Evolutionary conservation across 306 rosid species (phyloP), one percentile per base, ranked within the genome.

Genomic region (Nissolia schottii): DNA sequence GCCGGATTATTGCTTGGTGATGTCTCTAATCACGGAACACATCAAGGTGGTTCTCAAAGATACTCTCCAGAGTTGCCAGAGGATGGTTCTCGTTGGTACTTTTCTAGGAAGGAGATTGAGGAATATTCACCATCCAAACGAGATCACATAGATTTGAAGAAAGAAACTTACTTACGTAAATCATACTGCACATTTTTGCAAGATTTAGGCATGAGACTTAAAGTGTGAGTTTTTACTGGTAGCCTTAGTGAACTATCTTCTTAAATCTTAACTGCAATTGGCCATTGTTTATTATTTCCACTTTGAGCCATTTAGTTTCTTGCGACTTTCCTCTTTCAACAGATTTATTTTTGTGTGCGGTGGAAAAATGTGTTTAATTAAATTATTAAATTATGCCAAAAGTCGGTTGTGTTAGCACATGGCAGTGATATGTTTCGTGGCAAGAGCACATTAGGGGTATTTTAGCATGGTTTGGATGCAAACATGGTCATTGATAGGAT

Each of bases 161-260:
- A 94, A 72, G 97, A 91, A 91, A 81, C 92, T 35, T 91, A 89
- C 80, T 82, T 94, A 62, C 98, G 98, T 72, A 91, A 91, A 74
- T 94, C 98, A 27, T 94, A 94, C 71, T 91, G 98, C 82, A 87
- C 96, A 50, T 91, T 86, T 81, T 83, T 94, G 64, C 98, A 94
- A 81, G 96, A 94, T 83, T 80, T 94, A 76, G 98, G 98, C 77
- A 94, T 89, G 94, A 86, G 96, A 50, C 92, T 94, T 65, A 91
- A 91, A 91, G 97, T 94, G 98, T 94, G 77, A 94, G 98, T 87
- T 35, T 80, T 41, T 48, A 57, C 67, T 29, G 45, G 54, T 63
- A 64, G 45, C 46, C 24, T 74, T 18, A 41, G 14, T 23, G 29
- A 56, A 35, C 58, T 68, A 28, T 69, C 54, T 64, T 14, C 51